Evolutionary conservation across 2,329 filamentous ascomycete species (phyloP).

Genomic region (Lachnellula arida): DNA sequence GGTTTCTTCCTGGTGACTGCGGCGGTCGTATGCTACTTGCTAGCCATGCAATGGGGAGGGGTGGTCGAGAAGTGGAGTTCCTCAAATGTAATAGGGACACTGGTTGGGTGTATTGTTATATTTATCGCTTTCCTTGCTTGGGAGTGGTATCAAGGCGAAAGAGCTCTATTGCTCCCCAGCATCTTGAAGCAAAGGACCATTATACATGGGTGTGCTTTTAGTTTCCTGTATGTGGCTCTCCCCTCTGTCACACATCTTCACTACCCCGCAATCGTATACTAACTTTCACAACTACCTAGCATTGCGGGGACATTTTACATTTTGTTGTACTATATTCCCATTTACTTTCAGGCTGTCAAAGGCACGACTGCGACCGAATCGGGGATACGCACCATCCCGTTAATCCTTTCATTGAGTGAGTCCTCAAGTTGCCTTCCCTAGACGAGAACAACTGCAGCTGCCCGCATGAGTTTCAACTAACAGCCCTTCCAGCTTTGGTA

Average conservation of each 20-base stretch:
- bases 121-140: slow-evolving; percentile 31
- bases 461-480: neutral
- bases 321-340: neutral
- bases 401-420: slow-evolving; percentile 22
- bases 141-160: slow-evolving; percentile 38
- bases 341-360: slow-evolving; percentile 28
- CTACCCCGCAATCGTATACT: neutral
- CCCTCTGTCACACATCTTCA: too few species aligned
- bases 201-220: neutral
- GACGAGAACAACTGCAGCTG: neutral
- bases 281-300: neutral
- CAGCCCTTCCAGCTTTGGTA: neutral
- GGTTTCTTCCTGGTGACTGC: slow-evolving; percentile 41
- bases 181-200: neutral
- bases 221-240: neutral
- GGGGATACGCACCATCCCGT: slow-evolving; percentile 35
- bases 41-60: slow-evolving; percentile 43
- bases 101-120: slow-evolving; percentile 32
- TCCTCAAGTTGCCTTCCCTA: neutral
- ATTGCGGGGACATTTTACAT: neutral
- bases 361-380: slow-evolving; percentile 29
- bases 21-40: slow-evolving; percentile 36
- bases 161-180: slow-evolving; percentile 1
- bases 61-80: slow-evolving; percentile 38
- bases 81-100: slow-evolving; percentile 35